phyloP scores from a whole-genome alignment of 2,329 filamentous ascomycete genomes.

The Sporothrix dimorphospora region DNA sequence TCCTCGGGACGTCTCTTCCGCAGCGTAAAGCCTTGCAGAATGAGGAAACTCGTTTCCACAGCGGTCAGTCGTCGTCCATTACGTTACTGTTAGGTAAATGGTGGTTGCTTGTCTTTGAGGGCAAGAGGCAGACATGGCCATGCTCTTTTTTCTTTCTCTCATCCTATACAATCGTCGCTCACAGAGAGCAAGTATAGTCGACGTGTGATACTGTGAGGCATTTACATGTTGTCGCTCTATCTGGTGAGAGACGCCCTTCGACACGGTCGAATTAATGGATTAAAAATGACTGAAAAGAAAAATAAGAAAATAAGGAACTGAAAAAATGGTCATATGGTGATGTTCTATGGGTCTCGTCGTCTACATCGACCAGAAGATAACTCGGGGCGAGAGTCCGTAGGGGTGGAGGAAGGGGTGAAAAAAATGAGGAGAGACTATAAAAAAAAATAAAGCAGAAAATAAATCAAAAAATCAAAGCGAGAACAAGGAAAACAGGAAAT shows the following conservation, averaged over 20 bases:
- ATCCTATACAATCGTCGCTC: not conserved
- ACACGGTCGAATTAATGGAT: not conserved
- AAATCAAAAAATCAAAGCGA: not conserved
- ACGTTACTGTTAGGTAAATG: conserved; percentile 7
- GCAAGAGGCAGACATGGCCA: no score
- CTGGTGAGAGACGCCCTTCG: not conserved
- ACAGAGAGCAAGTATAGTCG: not conserved
- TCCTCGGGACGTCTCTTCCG: not conserved
- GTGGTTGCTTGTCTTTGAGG: not conserved
- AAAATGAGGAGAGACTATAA: not conserved
- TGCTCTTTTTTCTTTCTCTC: not conserved
- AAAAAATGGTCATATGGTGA: conserved; percentile 16
- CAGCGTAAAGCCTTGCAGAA: not conserved
- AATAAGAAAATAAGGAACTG: not conserved
- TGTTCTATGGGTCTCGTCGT: conserved; percentile 3
- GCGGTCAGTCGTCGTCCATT: not conserved
- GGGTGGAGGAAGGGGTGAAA: not conserved
- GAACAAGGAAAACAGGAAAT: not conserved
- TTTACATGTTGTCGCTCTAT: not conserved
- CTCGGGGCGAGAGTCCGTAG: not conserved
- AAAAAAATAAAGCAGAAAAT: not conserved
- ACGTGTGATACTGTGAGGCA: not conserved
- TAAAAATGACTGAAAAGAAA: not conserved
- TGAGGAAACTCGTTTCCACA: not conserved
- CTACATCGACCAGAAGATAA: conserved; percentile 5